phyloP scores from a whole-genome alignment of 2,329 filamentous ascomycete species.

The Podosphaera fusca region DNA sequence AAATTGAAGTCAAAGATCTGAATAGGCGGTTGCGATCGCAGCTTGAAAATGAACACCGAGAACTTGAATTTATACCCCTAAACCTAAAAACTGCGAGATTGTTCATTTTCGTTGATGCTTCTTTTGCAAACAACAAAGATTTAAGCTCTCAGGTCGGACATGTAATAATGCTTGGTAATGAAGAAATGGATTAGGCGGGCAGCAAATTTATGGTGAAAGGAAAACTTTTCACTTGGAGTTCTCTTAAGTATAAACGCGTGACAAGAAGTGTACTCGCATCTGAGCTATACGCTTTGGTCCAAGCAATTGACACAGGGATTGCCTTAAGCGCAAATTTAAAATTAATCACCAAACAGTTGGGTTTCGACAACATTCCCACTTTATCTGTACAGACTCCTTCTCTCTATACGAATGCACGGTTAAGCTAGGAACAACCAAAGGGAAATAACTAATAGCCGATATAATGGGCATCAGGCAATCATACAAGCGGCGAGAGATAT shows the following conservation, averaged over 20 bases:
- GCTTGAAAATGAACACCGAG: background rate
- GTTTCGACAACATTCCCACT: background rate
- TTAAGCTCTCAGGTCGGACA: background rate
- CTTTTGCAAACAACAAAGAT: background rate
- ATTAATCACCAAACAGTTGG: background rate
- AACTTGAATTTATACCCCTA: background rate
- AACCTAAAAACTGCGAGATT: background rate
- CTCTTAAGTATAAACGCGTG: constrained; percentile 1
- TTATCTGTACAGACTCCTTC: background rate
- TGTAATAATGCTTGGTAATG: background rate
- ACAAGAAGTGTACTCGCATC: background rate
- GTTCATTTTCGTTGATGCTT: background rate
- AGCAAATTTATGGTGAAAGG: background rate
- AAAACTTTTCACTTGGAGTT: background rate
- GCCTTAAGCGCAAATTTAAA: background rate
- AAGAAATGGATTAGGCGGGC: background rate
- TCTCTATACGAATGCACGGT: background rate
- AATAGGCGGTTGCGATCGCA: background rate
- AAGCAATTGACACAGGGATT: constrained; percentile 2
- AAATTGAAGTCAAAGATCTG: background rate
- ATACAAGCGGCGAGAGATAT: background rate
- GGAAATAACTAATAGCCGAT: background rate
- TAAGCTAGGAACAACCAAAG: background rate
- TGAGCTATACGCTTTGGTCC: constrained; percentile 6
- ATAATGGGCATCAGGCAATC: background rate